phyloP scores from a whole-genome alignment of 768 basidiomycete species.

The Boletus sp. region DNA sequence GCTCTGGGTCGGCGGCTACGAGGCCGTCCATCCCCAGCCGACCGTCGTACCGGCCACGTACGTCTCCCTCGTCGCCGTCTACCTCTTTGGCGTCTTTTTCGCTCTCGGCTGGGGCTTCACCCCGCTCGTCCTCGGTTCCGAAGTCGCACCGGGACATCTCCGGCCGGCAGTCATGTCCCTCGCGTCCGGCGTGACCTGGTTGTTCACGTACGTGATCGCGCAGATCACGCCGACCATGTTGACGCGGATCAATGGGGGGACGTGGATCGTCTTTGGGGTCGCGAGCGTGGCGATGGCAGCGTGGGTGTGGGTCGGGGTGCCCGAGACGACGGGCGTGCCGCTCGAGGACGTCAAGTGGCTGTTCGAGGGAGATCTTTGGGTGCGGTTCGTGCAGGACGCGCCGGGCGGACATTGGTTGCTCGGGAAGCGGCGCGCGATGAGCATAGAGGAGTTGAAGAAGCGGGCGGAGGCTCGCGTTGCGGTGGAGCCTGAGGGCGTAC shows the following conservation, averaged over 20 bases:
- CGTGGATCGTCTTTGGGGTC: slow-evolving; percentile 34
- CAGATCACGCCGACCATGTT: slow-evolving; percentile 40
- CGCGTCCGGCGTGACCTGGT: slow-evolving; percentile 34
- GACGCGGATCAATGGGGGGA: slow-evolving; percentile 25
- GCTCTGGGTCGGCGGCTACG: slow-evolving; percentile 37
- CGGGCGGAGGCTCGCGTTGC: neutral
- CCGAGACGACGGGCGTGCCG: slow-evolving; percentile 40
- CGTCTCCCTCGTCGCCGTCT: slow-evolving; percentile 36
- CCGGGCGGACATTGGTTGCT: slow-evolving; percentile 33
- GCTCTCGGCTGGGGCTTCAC: slow-evolving; percentile 35
- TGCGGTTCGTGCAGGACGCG: slow-evolving; percentile 33
- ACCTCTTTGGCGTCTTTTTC: slow-evolving; percentile 38
- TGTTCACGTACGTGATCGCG: slow-evolving; percentile 38
- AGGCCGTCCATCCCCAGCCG: slow-evolving; percentile 28
- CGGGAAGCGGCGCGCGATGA: slow-evolving; percentile 19
- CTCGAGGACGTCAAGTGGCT: slow-evolving; percentile 39
- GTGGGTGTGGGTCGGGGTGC: slow-evolving; percentile 38
- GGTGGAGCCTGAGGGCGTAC: neutral
- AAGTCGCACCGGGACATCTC: slow-evolving; percentile 38
- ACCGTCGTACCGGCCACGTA: slow-evolving; percentile 32
- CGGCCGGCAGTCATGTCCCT: slow-evolving; percentile 32
- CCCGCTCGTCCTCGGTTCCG: slow-evolving; percentile 35
- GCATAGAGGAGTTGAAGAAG: slow-evolving; percentile 28
- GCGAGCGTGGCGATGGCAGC: slow-evolving; percentile 29
- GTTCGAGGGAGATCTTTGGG: slow-evolving; percentile 31